Evolutionary conservation across 176 grass and related monocot genomes (phyloP), one percentile per base, ranked within the genome.

Genomic region (Oryza officinalis): DNA sequence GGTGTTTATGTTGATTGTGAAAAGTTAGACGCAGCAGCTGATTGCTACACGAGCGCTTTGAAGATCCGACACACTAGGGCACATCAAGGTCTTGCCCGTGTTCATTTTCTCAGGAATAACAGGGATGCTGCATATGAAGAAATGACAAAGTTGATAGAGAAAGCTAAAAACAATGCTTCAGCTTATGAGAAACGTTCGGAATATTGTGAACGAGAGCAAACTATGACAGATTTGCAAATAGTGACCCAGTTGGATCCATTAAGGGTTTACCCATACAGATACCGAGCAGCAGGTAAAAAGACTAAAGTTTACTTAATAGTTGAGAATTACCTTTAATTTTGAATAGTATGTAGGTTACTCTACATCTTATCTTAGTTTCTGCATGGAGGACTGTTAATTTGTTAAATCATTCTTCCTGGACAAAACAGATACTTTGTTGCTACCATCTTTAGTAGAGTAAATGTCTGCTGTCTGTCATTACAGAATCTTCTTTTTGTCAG

Each of bases 1-100:
- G 92, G 95, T 67, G 92, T 97, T n/a, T 97, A 94, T 70, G 90
- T 97, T 78, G 95, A 97, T 81, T 97, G 92, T 81, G 95, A 77
- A 40, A 94, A 94, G 78, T 77, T 97, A 76, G 92, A 94, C 54
- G 80, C 80, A 40, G 95, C 95, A 84, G 92, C 86, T 81, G 95
- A 97, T 86, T 97, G 95, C 81, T 97, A 97, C 78, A 94, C 89
- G 65, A 97, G 75, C 81, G 95, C 95, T 9, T 69, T 97, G 47
- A 97, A 97, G 35, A 97, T 97, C 74, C 75, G 90, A 86, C 95
- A 97, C 83, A 97, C 95, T 31, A 82, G 95, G 71, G 95, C 95
- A 40, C 95, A 97, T 87, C 95, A 97, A 81, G 95, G 95, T 77
- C 92, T 97, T 74, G 95, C 92, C 38, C 88, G 92, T 59, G 92